Conservation (phyloP, 768 basidiomycete genomes). For the Boletus edulis region DNA sequence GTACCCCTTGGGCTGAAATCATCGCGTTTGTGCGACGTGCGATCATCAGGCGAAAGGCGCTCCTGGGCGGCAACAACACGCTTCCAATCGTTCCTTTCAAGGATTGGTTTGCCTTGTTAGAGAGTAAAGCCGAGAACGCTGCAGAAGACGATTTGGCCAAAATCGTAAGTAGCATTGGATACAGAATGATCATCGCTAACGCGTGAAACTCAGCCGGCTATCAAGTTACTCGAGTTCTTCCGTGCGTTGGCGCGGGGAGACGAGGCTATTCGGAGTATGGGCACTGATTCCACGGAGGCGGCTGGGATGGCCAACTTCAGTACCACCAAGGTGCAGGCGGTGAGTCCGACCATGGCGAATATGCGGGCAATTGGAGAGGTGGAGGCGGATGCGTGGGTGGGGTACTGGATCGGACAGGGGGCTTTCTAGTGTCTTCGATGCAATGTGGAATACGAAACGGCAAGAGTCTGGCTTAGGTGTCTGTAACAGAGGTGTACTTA, state of each 20-base stretch:
- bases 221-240: conserved; percentile 36
- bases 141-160: conserved; percentile 26
- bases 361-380: conserved; percentile 25
- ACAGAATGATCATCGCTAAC: not conserved
- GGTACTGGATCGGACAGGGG: conserved; percentile 24
- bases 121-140: conserved; percentile 16
- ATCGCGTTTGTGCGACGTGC: conserved; percentile 24
- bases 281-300: conserved; percentile 5
- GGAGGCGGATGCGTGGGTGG: conserved; percentile 26
- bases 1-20: conserved; percentile 31
- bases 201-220: conserved; percentile 26
- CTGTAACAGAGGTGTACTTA: too few relatives aligned
- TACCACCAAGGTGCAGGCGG: conserved; percentile 7
- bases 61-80: not conserved
- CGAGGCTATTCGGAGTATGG: not conserved
- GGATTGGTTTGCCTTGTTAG: conserved; percentile 35
- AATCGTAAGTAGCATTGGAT: conserved; percentile 26
- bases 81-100: conserved; percentile 33
- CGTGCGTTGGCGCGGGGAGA: conserved; percentile 23
- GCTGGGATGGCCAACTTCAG: conserved; percentile 22
- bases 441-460: too few relatives aligned
- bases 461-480: too few relatives aligned
- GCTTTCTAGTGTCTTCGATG: conserved; percentile 6
- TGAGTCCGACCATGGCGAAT: conserved; percentile 24
- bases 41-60: conserved; percentile 11